Conservation (phyloP, 306 rosid genomes). For the Cyamopsis tetragonoloba region DNA sequence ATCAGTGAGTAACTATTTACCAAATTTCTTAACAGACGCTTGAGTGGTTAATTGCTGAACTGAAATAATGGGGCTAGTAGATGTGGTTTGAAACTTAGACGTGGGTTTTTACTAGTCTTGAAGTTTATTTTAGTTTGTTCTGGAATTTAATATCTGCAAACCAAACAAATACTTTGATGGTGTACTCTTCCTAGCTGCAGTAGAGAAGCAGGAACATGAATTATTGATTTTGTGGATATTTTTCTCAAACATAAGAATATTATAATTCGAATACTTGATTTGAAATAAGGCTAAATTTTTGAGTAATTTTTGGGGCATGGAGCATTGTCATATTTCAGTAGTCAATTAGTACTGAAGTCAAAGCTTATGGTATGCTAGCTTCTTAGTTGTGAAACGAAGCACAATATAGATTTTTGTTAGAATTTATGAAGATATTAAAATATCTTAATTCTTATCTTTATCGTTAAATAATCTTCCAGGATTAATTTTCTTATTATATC, state of each 20-base stretch:
- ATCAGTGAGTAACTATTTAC: neutral
- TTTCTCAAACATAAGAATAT: slow-evolving; percentile 2
- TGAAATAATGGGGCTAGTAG: neutral
- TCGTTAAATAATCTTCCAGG: too few relatives aligned
- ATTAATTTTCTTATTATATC: too few relatives aligned
- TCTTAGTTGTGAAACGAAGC: neutral
- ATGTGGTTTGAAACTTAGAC: neutral
- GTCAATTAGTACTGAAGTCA: neutral
- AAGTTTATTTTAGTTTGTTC: neutral
- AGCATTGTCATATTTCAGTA: neutral
- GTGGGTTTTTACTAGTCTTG: neutral
- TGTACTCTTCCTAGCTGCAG: slow-evolving; percentile 8
- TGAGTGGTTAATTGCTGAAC: neutral
- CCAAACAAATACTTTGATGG: neutral
- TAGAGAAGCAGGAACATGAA: slow-evolving; percentile 6
- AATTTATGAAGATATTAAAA: too few relatives aligned
- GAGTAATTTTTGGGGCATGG: neutral
- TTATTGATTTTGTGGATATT: neutral
- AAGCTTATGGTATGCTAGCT: slow-evolving; percentile 10
- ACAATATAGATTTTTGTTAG: neutral
- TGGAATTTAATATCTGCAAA: slow-evolving; percentile 1
- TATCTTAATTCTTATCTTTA: too few relatives aligned
- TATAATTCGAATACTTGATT: neutral
- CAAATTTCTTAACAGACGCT: neutral
- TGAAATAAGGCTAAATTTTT: neutral